Evolutionary conservation across 768 basidiomycete genomes (phyloP), one percentile per base, ranked within the genome.

Genomic region (Tulasnella sp.): DNA sequence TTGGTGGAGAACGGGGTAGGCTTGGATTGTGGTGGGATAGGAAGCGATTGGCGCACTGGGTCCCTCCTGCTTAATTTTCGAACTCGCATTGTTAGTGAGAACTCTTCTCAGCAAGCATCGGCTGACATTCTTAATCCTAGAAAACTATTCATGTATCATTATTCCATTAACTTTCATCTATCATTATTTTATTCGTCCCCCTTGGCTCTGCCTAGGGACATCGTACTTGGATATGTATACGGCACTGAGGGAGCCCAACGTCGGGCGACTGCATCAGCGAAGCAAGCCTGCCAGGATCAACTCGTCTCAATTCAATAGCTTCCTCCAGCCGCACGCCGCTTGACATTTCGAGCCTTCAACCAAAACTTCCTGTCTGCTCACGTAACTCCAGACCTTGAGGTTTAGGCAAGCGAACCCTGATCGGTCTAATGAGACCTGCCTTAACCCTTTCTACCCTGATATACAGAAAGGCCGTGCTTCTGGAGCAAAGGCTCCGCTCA

Each of bases 11-110:
- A 12, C 34, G 46, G n/a, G 85, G 86, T 0, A 85, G 86, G 46
- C 88, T 89, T 0, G 86, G 86, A 0, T 80, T 90, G 24, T 90
- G 89, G 89, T 86, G 83, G 82, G 80, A 82, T 31, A 87, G 87
- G 5, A 76, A 74, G 56, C 82, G 79, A 56, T 48, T 85, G 40
- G 48, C 48, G 18, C 82, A 79, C 76, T 83, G 84, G 83, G 81
- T 82, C 1, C 84, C 84, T 48, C 27, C 62, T 31, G 27, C 27
- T 5, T 68, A 31, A 18, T 31, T 31, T 2, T 14, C 34, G n/a
- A 68, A 36, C 62, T 68, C 34, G 34, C 62, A 68, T 68, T n/a
- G 62, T 68, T 21, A 68, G 62, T 68, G 27, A 68, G 62, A 68
- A n/a, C 6, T 68, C 18, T 34, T 68, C 8, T 36, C 34, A n/a